Percentiles rank a stretch among this genome's conserved stretches.
phyloP scores from a whole-genome alignment of 225 moss, liverwort and hornwort genomes.

The Pseudisothecium myosuroides region DNA sequence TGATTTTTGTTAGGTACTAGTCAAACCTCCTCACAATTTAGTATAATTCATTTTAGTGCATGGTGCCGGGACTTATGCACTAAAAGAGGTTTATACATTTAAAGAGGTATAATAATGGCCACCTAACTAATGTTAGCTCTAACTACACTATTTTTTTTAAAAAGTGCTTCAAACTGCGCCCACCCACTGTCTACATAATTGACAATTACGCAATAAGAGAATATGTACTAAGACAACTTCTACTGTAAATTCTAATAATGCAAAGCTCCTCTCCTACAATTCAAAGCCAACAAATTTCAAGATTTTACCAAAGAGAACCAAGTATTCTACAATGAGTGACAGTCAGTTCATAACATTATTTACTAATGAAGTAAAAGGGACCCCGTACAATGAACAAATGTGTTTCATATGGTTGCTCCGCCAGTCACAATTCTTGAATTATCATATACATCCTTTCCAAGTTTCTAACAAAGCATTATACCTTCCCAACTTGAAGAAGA shows the following conservation, averaged over 20 bases:
- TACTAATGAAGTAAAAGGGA: neutral
- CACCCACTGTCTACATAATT: too few relatives aligned
- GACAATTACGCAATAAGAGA: too few relatives aligned
- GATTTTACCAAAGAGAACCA: rapidly evolving
- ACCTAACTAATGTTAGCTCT: too few relatives aligned
- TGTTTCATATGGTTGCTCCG: rapidly evolving
- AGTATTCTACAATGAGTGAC: rapidly evolving
- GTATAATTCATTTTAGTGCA: too few relatives aligned
- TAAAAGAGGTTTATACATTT: too few relatives aligned
- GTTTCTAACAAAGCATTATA: neutral
- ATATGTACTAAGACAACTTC: too few relatives aligned
- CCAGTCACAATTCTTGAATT: neutral
- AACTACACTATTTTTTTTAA: too few relatives aligned
- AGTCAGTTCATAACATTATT: neutral
- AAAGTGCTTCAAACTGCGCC: too few relatives aligned
- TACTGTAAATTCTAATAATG: neutral
- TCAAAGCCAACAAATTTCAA: neutral
- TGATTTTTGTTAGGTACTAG: rapidly evolving
- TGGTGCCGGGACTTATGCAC: too few relatives aligned
- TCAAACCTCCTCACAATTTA: neutral
- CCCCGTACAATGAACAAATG: neutral
- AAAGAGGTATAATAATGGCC: too few relatives aligned
- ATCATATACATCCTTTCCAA: rapidly evolving
- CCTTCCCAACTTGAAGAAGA: too few relatives aligned
- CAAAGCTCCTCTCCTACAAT: neutral